Evolutionary conservation across 257 asterid species (phyloP).

Genomic region (Lycium ferocissimum): DNA sequence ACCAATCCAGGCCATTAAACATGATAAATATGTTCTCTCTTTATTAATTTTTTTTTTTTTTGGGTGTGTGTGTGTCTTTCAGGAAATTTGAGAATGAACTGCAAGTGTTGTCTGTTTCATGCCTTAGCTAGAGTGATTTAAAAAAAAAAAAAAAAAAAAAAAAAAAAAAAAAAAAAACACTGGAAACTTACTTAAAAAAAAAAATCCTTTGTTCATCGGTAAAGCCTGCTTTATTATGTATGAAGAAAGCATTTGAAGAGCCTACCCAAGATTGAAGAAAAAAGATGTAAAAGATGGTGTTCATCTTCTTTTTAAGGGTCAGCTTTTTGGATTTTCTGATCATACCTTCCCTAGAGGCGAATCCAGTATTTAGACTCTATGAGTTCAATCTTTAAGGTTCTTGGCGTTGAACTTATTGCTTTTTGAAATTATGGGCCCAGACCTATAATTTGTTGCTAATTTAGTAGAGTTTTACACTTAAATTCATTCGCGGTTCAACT

Average conservation of each 20-base stretch:
- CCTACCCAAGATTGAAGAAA: neutral
- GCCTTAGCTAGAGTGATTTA: neutral
- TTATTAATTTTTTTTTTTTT: too few relatives aligned
- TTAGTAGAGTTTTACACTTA: too few relatives aligned
- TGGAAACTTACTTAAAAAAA: neutral
- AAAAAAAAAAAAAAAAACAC: neutral
- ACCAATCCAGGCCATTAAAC: neutral
- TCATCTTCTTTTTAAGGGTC: neutral
- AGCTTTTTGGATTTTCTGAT: neutral
- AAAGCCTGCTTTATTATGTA: neutral
- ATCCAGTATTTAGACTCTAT: too few relatives aligned
- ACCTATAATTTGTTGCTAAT: too few relatives aligned
- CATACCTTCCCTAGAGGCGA: neutral
- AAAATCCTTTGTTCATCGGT: neutral
- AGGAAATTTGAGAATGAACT: neutral
- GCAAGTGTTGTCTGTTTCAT: neutral
- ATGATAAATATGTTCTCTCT: neutral
- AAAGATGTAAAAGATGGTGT: constrained; percentile 18
- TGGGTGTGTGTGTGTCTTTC: neutral
- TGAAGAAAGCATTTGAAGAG: neutral
- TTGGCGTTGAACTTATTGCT: too few relatives aligned
- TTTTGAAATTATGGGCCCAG: too few relatives aligned
- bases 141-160: too few relatives aligned
- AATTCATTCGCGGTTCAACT: too few relatives aligned
- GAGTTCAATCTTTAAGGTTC: too few relatives aligned